Conservation (phyloP, 495 filamentous ascomycete genomes). For the Hyaloscypha bicolor region DNA sequence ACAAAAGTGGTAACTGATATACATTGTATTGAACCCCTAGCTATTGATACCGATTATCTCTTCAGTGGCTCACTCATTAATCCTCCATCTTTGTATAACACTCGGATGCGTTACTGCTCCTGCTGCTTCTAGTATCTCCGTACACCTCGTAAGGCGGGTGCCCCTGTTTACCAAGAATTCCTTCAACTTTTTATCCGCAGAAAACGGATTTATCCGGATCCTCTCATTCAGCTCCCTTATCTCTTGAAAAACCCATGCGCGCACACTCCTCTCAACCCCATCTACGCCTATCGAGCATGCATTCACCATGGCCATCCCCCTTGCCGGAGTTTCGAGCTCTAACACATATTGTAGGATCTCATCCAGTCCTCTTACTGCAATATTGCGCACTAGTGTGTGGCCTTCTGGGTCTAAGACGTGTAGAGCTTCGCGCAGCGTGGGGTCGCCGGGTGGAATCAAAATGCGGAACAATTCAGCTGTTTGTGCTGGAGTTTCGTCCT, state of each 20-base stretch:
- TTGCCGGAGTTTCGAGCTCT: constrained; percentile 5
- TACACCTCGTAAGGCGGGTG: no score
- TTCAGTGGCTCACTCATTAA: no score
- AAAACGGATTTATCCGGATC: no score
- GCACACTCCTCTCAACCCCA: constrained; percentile 8
- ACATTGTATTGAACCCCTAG: no score
- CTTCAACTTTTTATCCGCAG: no score
- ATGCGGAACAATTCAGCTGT: constrained; percentile 19
- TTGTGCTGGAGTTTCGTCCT: constrained; percentile 7
- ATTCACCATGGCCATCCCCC: constrained; percentile 19
- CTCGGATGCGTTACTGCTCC: no score
- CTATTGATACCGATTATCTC: no score
- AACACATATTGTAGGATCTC: constrained; percentile 22
- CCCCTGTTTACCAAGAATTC: no score
- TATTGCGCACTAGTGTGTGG: constrained; percentile 19
- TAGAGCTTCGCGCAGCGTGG: constrained; percentile 7
- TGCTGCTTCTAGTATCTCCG: no score
- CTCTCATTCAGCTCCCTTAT: no score
- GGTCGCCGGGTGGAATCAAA: constrained; percentile 16
- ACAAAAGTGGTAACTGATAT: no score
- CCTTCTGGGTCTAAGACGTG: constrained; percentile 21
- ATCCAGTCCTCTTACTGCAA: constrained; percentile 13
- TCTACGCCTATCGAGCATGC: constrained; percentile 1
- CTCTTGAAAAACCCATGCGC: neutral
- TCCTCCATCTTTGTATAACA: no score